phyloP scores from a whole-genome alignment of 2,329 filamentous ascomycete genomes.

The Dactylellina sp. region DNA sequence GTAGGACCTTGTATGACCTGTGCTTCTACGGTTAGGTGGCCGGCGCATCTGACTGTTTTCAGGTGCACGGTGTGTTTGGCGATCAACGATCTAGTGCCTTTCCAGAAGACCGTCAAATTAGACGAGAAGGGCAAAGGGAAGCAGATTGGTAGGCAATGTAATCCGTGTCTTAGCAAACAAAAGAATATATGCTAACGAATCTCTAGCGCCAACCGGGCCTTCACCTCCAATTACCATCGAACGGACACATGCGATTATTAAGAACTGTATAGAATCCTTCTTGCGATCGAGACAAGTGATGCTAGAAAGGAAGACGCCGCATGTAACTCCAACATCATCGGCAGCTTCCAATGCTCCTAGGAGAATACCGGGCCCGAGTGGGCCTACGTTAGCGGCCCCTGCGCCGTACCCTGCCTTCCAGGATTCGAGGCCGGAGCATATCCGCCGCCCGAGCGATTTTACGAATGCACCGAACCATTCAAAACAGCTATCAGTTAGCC shows the following conservation, averaged over 20 bases:
- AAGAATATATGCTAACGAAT: conserved; percentile 58
- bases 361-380: conserved; percentile 57
- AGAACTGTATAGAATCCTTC: conserved; percentile 69
- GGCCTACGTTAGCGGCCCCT: conserved; percentile 58
- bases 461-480: conserved; percentile 19
- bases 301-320: conserved; percentile 58
- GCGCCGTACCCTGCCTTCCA: conserved; percentile 61
- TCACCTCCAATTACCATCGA: conserved; percentile 71
- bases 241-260: conserved; percentile 71
- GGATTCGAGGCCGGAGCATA: conserved; percentile 66
- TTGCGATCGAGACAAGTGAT: conserved; percentile 63
- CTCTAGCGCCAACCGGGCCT: conserved; percentile 58
- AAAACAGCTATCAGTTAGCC: conserved; percentile 56
- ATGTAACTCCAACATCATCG: conserved; percentile 38
- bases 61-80: conserved; percentile 86
- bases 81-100: conserved; percentile 79
- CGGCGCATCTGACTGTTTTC: conserved; percentile 77
- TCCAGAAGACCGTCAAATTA: conserved; percentile 58
- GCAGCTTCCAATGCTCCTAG: conserved; percentile 29
- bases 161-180: conserved; percentile 51
- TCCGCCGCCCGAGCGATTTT: conserved; percentile 53
- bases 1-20: conserved; percentile 88
- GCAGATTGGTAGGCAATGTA: conserved; percentile 42
- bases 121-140: conserved; percentile 60
- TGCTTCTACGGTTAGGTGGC: conserved; percentile 82